phyloP scores from a whole-genome alignment of 73 alveolate species.

The Paramecium caudatum region DNA sequence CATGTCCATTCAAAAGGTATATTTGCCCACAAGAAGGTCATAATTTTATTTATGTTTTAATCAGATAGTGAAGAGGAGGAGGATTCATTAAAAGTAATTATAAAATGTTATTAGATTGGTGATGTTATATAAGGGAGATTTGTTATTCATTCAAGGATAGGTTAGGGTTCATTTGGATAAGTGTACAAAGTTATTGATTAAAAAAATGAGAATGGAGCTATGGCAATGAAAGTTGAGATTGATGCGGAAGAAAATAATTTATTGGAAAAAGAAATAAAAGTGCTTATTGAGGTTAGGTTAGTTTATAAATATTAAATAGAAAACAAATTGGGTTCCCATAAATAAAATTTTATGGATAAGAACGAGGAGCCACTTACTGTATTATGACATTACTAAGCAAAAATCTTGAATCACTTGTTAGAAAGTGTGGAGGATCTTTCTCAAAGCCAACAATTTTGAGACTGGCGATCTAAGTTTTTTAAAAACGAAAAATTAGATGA shows the following conservation, averaged over 20 bases:
- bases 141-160: conserved; percentile 75
- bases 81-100: background rate
- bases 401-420: conserved; percentile 78
- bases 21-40: conserved; percentile 32
- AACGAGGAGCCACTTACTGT: conserved; percentile 75
- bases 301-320: background rate
- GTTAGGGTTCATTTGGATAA: conserved; percentile 85
- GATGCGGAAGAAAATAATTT: conserved; percentile 81
- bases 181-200: conserved; percentile 80
- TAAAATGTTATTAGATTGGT: background rate
- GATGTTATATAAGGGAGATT: background rate
- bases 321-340: conserved; percentile 78
- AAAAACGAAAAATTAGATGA: conserved; percentile 64
- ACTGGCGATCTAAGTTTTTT: conserved; percentile 78
- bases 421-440: conserved; percentile 77
- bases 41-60: conserved; percentile 6
- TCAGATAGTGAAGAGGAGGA: background rate
- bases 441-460: conserved; percentile 69
- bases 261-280: conserved; percentile 80
- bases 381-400: conserved; percentile 81
- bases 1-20: conserved; percentile 11
- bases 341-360: conserved; percentile 74
- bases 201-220: conserved; percentile 78
- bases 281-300: conserved; percentile 65
- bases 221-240: conserved; percentile 76